Evolutionary conservation across 2,329 filamentous ascomycete species (phyloP), one percentile per base, ranked within the genome.

Genomic region (Sclerotiophoma versabilis): DNA sequence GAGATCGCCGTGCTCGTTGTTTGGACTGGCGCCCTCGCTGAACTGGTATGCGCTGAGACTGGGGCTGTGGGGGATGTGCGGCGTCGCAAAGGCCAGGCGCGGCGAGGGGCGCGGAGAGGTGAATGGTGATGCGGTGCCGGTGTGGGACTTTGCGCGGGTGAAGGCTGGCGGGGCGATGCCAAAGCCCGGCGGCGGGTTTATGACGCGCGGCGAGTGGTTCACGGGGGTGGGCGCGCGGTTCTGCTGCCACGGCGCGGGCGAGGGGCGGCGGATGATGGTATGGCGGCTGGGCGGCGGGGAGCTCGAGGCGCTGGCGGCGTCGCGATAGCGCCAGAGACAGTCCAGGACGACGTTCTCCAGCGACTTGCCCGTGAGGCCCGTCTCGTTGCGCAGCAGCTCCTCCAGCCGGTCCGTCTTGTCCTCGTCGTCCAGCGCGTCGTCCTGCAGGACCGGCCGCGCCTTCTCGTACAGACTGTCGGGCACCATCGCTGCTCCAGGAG

Each of bases 11-110:
- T 96, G 93, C 69, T 98, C 93, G 37, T 88, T 87, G 15, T 90
- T 87, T 6, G 91, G 89, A 42, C 87, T 91, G 19, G 66, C 84
- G 55, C 68, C 65, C 68, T 96, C 92, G 70, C 87, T 93, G 77
- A 97, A 97, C 75, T 96, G 92, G 77, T 98, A 99, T 48, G 93
- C 92, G 77, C 96, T 97, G 60, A 98, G 78, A 71, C 85, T 96
- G 32, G 95, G 95, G 66, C 93, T 97, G 75, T 98, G 92, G 4
- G 95, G 95, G 66, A 98, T 96, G 45, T 84, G 85, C 20, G 95
- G 95, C 42, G 91, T 93, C 8, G 92, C 92, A 72, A 96, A 89
- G 36, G 92, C 92, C 49, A 98, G 86, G 60, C 93, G 87, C 25
- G 95, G 95, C 12, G 93, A 98, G 11, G 95, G 93, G 45, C 93